These are phyloP conservation scores for Pythium pectinolyticum DNA, from an alignment of 352 stramenopile genomes.

Conservation along the genomic window DNA sequence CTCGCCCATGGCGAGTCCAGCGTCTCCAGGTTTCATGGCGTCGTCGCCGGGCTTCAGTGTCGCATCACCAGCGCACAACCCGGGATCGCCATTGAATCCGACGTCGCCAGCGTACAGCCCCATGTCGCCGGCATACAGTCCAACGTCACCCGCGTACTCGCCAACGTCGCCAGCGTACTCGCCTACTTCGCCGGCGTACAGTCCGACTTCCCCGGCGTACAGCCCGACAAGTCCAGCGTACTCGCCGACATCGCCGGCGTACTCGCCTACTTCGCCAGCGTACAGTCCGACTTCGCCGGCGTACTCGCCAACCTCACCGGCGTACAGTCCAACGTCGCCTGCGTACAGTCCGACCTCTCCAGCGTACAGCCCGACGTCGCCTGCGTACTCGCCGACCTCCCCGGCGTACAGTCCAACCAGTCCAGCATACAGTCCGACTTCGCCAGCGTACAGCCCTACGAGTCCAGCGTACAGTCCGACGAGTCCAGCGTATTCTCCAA, in stretches of 20 bases:
- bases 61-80: constrained; percentile 74
- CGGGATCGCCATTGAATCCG: constrained; percentile 68
- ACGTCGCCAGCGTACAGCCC: constrained; percentile 88
- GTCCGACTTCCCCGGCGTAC: constrained; percentile 66
- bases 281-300: constrained; percentile 83
- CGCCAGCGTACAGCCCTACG: constrained; percentile 49
- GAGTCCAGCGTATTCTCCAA: constrained; percentile 59
- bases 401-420: constrained; percentile 68
- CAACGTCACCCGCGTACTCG: constrained; percentile 60
- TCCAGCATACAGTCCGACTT: constrained; percentile 60
- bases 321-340: constrained; percentile 74
- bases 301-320: constrained; percentile 66
- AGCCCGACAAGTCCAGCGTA: constrained; percentile 44
- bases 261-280: constrained; percentile 46
- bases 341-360: constrained; percentile 77
- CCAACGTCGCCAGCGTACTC: constrained; percentile 84
- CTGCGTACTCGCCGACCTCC: constrained; percentile 47
- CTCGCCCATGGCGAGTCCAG: constrained; percentile 81
- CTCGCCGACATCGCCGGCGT: constrained; percentile 30
- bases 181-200: constrained; percentile 78
- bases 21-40: constrained; percentile 75
- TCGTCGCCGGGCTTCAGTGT: constrained; percentile 74
- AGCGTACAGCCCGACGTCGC: constrained; percentile 74
- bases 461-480: constrained; percentile 42
- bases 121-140: constrained; percentile 88